A percentile compares a stretch with the other conserved stretches of the same genome.
phyloP scores from a whole-genome alignment of 805 yeast genomes.

The Candida germanica region DNA sequence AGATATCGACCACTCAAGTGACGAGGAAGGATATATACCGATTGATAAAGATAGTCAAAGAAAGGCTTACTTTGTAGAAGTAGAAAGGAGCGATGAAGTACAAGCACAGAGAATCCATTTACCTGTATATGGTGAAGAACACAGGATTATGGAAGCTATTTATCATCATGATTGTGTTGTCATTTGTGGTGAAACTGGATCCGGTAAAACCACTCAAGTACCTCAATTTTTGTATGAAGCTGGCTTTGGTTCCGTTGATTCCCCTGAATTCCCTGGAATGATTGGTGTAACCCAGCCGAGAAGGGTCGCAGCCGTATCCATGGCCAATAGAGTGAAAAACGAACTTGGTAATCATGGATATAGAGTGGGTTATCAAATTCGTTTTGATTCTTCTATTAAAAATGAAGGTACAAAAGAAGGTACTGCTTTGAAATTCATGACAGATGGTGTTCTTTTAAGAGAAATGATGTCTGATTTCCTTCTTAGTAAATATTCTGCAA shows the following conservation, averaged over 20 bases:
- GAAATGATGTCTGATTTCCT: constrained; percentile 90
- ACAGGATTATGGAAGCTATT: constrained; percentile 90
- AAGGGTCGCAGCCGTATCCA: constrained; percentile 90
- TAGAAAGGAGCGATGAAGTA: constrained; percentile 62
- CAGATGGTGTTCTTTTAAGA: constrained; percentile 89
- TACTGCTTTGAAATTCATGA: constrained; percentile 83
- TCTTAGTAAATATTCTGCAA: constrained; percentile 75
- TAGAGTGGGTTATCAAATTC: constrained; percentile 74
- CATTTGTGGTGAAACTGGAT: constrained; percentile 97
- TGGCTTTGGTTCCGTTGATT: constrained; percentile 75
- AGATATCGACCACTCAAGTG: constrained; percentile 68
- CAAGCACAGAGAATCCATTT: constrained; percentile 66
- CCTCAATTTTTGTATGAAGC: constrained; percentile 94
- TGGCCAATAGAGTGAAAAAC: constrained; percentile 75
- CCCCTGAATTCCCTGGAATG: constrained; percentile 69
- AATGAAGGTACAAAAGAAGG: constrained; percentile 42
- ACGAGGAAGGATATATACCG: constrained; percentile 58
- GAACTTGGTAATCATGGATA: constrained; percentile 73
- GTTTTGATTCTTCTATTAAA: constrained; percentile 70
- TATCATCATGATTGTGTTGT: constrained; percentile 88
- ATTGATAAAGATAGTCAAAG: constrained; percentile 52
- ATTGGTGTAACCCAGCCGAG: constrained; percentile 96
- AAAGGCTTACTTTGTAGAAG: constrained; percentile 64
- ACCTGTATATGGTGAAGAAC: constrained; percentile 91
- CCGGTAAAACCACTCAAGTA: constrained; percentile 97